A percentile compares a stretch with the other conserved stretches of the same genome.
Evolutionary conservation across 768 basidiomycete genomes (phyloP).

Genomic region (Kwoniella sp.): DNA sequence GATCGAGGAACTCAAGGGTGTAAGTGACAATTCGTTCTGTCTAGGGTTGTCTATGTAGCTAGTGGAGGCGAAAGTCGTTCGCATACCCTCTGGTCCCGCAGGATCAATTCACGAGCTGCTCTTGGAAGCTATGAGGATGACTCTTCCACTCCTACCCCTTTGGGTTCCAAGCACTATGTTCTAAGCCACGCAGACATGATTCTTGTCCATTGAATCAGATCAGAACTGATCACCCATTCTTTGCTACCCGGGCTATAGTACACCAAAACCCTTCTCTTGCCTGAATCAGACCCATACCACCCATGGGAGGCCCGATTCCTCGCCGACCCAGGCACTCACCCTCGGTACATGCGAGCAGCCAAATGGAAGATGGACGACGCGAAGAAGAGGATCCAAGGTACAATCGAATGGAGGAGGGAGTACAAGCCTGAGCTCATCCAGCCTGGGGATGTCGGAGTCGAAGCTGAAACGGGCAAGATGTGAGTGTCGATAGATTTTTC

Average conservation of each 20-base stretch:
- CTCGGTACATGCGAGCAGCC: constrained; percentile 80
- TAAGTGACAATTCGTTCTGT: constrained; percentile 47
- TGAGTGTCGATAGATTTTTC: constrained; percentile 54
- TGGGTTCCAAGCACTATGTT: too few relatives aligned
- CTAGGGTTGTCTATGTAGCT: too few relatives aligned
- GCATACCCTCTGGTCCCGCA: too few relatives aligned
- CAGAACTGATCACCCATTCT: too few relatives aligned
- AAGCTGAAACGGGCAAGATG: constrained; percentile 87
- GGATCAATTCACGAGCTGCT: too few relatives aligned
- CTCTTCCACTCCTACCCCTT: too few relatives aligned
- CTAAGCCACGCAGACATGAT: too few relatives aligned
- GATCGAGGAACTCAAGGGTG: constrained; percentile 67
- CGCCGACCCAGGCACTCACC: constrained; percentile 64
- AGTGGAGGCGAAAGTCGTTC: too few relatives aligned
- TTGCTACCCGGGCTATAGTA: too few relatives aligned
- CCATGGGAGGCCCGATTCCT: constrained; percentile 80
- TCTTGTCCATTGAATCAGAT: too few relatives aligned
- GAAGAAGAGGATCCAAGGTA: constrained; percentile 73
- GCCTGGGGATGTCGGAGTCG: constrained; percentile 73
- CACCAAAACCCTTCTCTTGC: constrained; percentile 66
- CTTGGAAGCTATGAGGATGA: background rate
- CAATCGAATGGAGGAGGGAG: constrained; percentile 81
- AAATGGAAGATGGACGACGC: constrained; percentile 80
- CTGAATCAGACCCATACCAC: constrained; percentile 69
- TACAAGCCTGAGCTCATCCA: constrained; percentile 81